Conservation (phyloP, 345 rosid genomes). For the Litchi chinensis region DNA sequence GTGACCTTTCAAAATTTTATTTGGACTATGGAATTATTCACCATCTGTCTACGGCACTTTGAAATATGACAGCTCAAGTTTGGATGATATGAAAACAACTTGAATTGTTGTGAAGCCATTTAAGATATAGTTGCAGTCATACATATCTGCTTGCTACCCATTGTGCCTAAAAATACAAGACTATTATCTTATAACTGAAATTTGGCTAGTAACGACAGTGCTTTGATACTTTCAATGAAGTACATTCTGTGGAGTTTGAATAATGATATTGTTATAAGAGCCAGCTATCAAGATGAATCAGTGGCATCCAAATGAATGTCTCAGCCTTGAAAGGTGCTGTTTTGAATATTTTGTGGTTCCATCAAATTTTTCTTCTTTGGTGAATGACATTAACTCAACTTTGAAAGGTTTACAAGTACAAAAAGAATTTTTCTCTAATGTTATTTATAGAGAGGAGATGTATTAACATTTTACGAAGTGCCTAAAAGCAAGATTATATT, state of each 20-base stretch:
- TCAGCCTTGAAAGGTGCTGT: background rate
- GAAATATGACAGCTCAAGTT: background rate
- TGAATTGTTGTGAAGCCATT: background rate
- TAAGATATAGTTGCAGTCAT: background rate
- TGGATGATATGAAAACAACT: background rate
- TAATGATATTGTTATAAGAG: background rate
- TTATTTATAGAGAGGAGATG: background rate
- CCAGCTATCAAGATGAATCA: background rate
- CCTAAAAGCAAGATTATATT: background rate
- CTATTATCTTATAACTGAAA: background rate
- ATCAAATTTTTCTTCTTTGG: background rate
- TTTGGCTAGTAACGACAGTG: background rate
- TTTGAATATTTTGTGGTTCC: background rate
- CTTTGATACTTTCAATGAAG: background rate
- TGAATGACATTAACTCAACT: background rate
- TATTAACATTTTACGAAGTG: background rate
- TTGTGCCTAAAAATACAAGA: background rate
- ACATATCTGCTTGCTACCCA: background rate
- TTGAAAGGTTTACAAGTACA: background rate
- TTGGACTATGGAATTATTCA: background rate
- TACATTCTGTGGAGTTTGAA: background rate
- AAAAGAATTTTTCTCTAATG: too few relatives aligned
- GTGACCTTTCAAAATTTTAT: background rate
- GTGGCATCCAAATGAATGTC: background rate
- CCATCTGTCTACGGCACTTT: background rate